Conservation (phyloP, 495 filamentous ascomycete species). For the Polyplosphaeria fusca region DNA sequence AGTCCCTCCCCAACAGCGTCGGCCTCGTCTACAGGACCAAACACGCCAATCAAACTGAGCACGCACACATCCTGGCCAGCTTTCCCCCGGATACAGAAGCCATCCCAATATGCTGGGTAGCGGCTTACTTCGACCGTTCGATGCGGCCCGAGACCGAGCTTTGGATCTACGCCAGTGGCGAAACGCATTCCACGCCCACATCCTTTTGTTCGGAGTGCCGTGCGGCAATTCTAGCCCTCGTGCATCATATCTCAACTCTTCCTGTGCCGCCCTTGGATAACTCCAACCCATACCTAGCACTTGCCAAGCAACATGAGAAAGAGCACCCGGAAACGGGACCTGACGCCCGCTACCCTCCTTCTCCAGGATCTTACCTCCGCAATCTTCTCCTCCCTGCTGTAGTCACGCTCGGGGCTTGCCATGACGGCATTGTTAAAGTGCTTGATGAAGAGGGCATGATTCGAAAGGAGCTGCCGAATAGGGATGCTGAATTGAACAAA, state of each 20-base stretch:
- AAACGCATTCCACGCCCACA: slow-evolving; percentile 4
- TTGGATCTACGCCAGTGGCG: slow-evolving; percentile 37
- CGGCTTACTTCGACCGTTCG: slow-evolving; percentile 40
- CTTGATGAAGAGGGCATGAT: slow-evolving; percentile 8
- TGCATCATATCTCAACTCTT: slow-evolving; percentile 14
- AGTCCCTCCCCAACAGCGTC: slow-evolving; percentile 35
- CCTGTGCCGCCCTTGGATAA: slow-evolving; percentile 14
- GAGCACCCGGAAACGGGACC: slow-evolving; percentile 20
- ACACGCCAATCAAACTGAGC: slow-evolving; percentile 20
- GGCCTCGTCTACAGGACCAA: slow-evolving; percentile 39
- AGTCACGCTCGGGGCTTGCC: slow-evolving; percentile 24
- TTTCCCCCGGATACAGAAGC: slow-evolving; percentile 10
- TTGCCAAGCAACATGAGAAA: slow-evolving; percentile 20
- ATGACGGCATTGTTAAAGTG: slow-evolving; percentile 14
- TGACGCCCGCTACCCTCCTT: slow-evolving; percentile 8
- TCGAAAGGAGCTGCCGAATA: slow-evolving; percentile 28
- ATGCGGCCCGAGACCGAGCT: slow-evolving; percentile 40
- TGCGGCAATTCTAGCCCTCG: not conserved
- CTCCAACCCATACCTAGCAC: not conserved
- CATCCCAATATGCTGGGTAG: slow-evolving; percentile 31
- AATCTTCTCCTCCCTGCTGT: slow-evolving; percentile 22
- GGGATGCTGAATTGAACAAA: slow-evolving; percentile 18
- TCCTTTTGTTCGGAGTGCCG: slow-evolving; percentile 14
- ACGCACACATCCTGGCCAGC: slow-evolving; percentile 33
- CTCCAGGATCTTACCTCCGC: slow-evolving; percentile 2